phyloP scores from a whole-genome alignment of 129 eudicot species.

The Heracleum sosnowskyi region DNA sequence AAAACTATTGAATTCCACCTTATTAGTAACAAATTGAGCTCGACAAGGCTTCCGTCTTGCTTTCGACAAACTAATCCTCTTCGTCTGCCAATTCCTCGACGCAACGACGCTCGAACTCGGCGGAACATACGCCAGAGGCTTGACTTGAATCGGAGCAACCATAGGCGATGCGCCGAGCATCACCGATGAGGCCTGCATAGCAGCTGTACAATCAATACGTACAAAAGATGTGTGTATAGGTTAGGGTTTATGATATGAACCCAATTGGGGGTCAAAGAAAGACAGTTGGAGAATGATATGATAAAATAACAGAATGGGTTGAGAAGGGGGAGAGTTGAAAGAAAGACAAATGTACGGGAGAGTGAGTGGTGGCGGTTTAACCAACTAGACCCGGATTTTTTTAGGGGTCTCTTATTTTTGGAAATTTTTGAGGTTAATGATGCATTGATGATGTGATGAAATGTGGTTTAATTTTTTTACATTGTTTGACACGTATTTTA shows the following conservation, averaged over 20 bases:
- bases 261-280: not conserved
- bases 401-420: not conserved
- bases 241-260: not conserved
- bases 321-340: too few relatives aligned
- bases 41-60: not conserved
- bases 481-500: too few relatives aligned
- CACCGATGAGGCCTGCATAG: slow-evolving; percentile 15
- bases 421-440: not conserved
- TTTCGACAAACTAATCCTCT: not conserved
- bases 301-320: not conserved
- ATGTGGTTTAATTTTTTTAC: too few relatives aligned
- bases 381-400: slow-evolving; percentile 3
- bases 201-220: not conserved
- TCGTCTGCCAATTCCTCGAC: not conserved
- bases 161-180: slow-evolving; percentile 12
- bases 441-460: too few relatives aligned
- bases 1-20: not conserved
- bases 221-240: not conserved
- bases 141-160: slow-evolving; percentile 13
- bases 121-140: not conserved
- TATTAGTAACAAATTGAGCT: not conserved
- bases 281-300: not conserved
- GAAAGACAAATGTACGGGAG: not conserved
- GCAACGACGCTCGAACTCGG: not conserved
- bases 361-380: slow-evolving; percentile 11